Evolutionary conservation across 768 basidiomycete species (phyloP).

Genomic region (Lyophyllum atratum): DNA sequence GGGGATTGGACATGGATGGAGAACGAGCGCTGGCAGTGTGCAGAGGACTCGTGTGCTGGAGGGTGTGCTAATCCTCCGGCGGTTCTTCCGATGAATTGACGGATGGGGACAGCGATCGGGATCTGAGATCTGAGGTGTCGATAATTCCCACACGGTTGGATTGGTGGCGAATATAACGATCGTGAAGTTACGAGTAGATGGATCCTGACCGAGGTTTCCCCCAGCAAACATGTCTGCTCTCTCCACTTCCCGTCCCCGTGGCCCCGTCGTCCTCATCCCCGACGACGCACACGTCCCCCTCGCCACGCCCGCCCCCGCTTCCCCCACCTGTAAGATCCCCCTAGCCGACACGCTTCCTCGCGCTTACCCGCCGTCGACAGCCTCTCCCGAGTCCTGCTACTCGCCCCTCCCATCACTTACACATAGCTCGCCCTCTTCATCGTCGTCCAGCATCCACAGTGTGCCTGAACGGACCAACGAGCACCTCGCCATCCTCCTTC

Average conservation of each 20-base stretch:
- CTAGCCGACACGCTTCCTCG: background rate
- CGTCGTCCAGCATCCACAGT: constrained; percentile 30
- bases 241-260: constrained; percentile 19
- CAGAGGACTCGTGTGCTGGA: too few relatives aligned
- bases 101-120: constrained; percentile 13
- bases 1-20: background rate
- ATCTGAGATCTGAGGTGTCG: constrained; percentile 13
- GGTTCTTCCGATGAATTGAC: constrained; percentile 14
- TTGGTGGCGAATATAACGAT: constrained; percentile 19
- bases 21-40: background rate
- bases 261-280: constrained; percentile 4
- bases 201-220: constrained; percentile 5
- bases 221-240: constrained; percentile 26
- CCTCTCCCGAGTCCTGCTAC: constrained; percentile 24
- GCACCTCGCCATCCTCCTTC: constrained; percentile 77
- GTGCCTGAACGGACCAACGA: constrained; percentile 52
- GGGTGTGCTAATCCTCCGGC: constrained; percentile 8
- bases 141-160: constrained; percentile 13
- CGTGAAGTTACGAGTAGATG: background rate
- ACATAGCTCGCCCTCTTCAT: constrained; percentile 35
- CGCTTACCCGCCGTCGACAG: constrained; percentile 7
- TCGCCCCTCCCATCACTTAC: constrained; percentile 26
- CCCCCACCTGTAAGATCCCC: background rate
- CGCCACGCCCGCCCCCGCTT: background rate
- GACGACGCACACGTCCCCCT: background rate